Percentiles rank a stretch among this genome's conserved stretches.
Evolutionary conservation across 2,329 filamentous ascomycete species (phyloP).

Genomic region (Xylogone sp.): DNA sequence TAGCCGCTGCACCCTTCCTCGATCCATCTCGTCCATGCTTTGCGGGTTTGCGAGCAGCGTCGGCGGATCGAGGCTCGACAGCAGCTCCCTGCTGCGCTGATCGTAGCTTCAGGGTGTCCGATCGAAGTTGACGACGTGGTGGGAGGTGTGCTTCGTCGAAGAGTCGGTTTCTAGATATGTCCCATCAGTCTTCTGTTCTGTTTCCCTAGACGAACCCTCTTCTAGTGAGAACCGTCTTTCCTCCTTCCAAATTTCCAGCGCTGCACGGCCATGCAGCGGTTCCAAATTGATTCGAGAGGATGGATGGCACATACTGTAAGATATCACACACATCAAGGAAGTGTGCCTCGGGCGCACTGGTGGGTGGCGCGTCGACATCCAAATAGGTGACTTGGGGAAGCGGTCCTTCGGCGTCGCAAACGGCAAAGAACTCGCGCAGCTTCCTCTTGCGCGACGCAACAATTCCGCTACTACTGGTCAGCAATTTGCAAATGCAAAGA

Average conservation of each 20-base stretch:
- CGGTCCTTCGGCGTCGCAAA: constrained; percentile 62
- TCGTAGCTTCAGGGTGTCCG: constrained; percentile 39
- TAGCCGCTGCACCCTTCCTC: constrained; percentile 20
- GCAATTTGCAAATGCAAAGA: constrained; percentile 17
- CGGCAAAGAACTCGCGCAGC: constrained; percentile 82
- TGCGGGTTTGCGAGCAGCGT: constrained; percentile 15
- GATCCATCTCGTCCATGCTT: constrained; percentile 21
- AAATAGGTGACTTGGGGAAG: constrained; percentile 55
- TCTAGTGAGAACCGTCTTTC: constrained; percentile 7
- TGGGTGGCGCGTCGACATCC: constrained; percentile 52
- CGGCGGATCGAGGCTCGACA: constrained; percentile 14
- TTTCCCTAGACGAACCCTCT: constrained; percentile 1
- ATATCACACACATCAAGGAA: constrained; percentile 57
- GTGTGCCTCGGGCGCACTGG: constrained; percentile 47
- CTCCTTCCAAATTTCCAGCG: not conserved
- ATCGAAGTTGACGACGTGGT: constrained; percentile 39
- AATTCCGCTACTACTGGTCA: constrained; percentile 54
- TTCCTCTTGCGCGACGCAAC: constrained; percentile 86
- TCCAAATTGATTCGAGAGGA: constrained; percentile 10
- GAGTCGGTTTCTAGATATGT: constrained; percentile 37
- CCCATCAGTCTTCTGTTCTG: constrained; percentile 16
- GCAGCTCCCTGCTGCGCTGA: constrained; percentile 21
- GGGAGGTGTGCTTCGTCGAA: constrained; percentile 53
- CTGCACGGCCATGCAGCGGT: too few relatives aligned
- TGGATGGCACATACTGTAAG: constrained; percentile 48